phyloP scores from a whole-genome alignment of 2,329 filamentous ascomycete genomes.

The Exophiala aquamarina region DNA sequence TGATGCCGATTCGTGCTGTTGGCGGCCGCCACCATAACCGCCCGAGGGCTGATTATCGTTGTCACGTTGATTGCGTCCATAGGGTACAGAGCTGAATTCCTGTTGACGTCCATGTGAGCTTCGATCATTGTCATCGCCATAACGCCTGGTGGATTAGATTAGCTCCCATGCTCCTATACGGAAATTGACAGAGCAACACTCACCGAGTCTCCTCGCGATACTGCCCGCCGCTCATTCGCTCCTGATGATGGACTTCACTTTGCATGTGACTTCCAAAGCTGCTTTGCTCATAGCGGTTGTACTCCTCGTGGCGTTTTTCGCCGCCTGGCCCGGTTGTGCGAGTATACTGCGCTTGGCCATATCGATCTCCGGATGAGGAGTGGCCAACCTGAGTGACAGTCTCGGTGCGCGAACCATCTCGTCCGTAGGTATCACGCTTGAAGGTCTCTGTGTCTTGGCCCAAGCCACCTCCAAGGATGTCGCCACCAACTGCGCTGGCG shows the following conservation, averaged over 20 bases:
- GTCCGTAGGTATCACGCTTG: constrained; percentile 54
- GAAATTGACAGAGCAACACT: no score
- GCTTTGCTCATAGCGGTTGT: constrained; percentile 26
- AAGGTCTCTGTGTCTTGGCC: constrained; percentile 55
- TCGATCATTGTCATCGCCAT: constrained; percentile 21
- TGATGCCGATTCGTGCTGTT: not conserved
- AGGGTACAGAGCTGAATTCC: constrained; percentile 7
- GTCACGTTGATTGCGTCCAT: constrained; percentile 17
- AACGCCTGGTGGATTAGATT: constrained; percentile 7
- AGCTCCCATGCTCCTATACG: no score
- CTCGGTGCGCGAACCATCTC: constrained; percentile 63
- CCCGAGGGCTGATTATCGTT: constrained; percentile 7
- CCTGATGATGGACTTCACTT: constrained; percentile 20
- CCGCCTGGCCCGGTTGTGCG: constrained; percentile 20
- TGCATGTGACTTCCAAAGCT: constrained; percentile 15
- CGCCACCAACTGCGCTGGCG: constrained; percentile 58
- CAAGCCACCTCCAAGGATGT: constrained; percentile 60
- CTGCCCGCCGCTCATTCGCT: constrained; percentile 15
- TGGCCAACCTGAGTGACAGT: constrained; percentile 52
- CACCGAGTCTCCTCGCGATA: constrained; percentile 23
- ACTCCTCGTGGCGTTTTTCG: constrained; percentile 19
- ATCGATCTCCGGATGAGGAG: constrained; percentile 23
- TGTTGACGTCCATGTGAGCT: constrained; percentile 20
- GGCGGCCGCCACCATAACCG: not conserved
- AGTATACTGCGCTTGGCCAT: constrained; percentile 44